A percentile compares a stretch with the other conserved stretches of the same genome.
Conservation (phyloP, 169 alveolate genomes). For the Babesia divergens region DNA sequence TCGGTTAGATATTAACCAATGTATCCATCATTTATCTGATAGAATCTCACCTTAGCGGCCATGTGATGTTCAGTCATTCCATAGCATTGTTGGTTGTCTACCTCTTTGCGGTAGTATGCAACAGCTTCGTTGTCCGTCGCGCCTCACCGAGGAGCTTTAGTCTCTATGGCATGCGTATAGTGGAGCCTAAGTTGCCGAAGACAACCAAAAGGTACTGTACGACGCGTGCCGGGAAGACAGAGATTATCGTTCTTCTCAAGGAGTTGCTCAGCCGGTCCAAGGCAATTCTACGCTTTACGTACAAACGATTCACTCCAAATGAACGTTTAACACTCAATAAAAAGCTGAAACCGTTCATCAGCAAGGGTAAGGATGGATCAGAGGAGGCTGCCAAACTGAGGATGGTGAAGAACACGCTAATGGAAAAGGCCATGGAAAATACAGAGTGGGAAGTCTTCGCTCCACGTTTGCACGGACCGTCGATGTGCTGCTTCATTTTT, state of each 20-base stretch:
- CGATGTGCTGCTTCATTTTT: constrained; percentile 43
- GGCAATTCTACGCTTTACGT: constrained; percentile 16
- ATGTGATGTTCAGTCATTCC: background rate
- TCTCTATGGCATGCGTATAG: background rate
- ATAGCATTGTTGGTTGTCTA: background rate
- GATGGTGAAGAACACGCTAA: constrained; percentile 52
- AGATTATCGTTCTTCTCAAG: constrained; percentile 1
- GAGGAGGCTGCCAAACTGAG: constrained; percentile 26
- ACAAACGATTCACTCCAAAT: constrained; percentile 26
- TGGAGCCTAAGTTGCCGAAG: constrained; percentile 16
- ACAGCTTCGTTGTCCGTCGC: background rate
- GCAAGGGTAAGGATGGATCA: constrained; percentile 34
- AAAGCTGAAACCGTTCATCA: background rate
- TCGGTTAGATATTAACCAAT: too few species aligned
- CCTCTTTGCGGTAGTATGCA: background rate
- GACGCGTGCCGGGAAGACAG: constrained; percentile 46
- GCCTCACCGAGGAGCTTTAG: background rate
- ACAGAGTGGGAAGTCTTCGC: constrained; percentile 38
- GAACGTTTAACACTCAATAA: constrained; percentile 14
- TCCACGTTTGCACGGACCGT: constrained; percentile 39
- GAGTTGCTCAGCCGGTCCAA: constrained; percentile 16
- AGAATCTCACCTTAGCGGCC: too few species aligned
- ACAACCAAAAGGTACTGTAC: constrained; percentile 35
- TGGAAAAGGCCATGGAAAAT: constrained; percentile 36
- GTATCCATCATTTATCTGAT: too few species aligned